phyloP scores from a whole-genome alignment of 2,329 filamentous ascomycete species.

The Arthrobotrys pseudoclavata region DNA sequence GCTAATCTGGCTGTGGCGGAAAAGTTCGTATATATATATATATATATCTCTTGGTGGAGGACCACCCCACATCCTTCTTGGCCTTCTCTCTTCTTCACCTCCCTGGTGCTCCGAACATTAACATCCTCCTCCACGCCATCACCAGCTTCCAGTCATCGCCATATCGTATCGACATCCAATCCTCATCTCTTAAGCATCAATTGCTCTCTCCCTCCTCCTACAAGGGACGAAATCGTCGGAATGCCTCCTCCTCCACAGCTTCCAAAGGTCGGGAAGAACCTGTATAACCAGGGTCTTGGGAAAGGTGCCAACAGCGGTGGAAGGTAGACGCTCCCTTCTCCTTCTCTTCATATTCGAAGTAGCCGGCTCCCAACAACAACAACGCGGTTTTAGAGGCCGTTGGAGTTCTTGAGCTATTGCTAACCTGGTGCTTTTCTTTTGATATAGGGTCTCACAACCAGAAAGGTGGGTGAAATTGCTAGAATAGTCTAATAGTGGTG shows the following conservation, averaged over 20 bases:
- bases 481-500: not conserved
- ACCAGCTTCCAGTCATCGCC: not conserved
- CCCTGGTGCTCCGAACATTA: not conserved
- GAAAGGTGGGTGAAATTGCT: constrained; percentile 19
- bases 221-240: not conserved
- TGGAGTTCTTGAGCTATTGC: constrained; percentile 12
- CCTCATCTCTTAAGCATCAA: constrained; percentile 1
- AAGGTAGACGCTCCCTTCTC: constrained; percentile 19
- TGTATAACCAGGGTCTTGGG: constrained; percentile 47
- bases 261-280: constrained; percentile 46
- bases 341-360: not conserved
- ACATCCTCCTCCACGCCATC: not conserved
- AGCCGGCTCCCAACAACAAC: constrained; percentile 19
- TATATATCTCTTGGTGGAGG: not conserved
- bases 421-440: not conserved
- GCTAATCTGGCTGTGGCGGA: not conserved
- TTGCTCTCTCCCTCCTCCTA: not conserved
- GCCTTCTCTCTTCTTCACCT: not conserved
- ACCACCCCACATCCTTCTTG: not conserved
- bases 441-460: constrained; percentile 23
- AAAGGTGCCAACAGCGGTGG: constrained; percentile 42
- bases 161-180: not conserved
- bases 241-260: constrained; percentile 50
- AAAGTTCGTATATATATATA: constrained; percentile 8
- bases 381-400: constrained; percentile 7